Percentiles rank a stretch among this genome's conserved stretches.
phyloP scores from a whole-genome alignment of 345 rosid species.

The Hibiscus trionum region DNA sequence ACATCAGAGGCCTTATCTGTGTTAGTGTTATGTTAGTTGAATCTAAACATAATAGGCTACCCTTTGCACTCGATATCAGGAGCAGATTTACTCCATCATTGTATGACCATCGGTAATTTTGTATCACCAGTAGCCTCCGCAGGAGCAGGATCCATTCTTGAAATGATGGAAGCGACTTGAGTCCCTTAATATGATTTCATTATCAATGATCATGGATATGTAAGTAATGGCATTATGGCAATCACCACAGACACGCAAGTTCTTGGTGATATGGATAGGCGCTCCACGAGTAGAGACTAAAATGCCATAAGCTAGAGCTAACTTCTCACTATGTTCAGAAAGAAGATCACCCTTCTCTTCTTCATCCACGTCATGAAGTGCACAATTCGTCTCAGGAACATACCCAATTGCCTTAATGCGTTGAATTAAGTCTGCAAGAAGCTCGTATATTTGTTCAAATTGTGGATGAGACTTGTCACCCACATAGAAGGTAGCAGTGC shows the following conservation, averaged over 20 bases:
- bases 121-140: constrained; percentile 72
- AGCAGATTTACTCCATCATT: not conserved
- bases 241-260: constrained; percentile 75
- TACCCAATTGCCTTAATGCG: constrained; percentile 68
- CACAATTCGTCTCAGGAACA: constrained; percentile 70
- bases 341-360: constrained; percentile 82
- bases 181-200: constrained; percentile 75
- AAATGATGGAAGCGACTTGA: constrained; percentile 91
- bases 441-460: constrained; percentile 39
- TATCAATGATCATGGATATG: constrained; percentile 55
- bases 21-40: not conserved
- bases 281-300: constrained; percentile 46
- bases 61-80: not conserved
- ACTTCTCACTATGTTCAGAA: constrained; percentile 73
- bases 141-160: constrained; percentile 71
- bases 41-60: not conserved
- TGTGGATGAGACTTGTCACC: constrained; percentile 67
- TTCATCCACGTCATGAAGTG: constrained; percentile 85
- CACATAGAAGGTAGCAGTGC: constrained; percentile 62
- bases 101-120: not conserved
- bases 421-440: constrained; percentile 47
- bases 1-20: not conserved
- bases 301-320: constrained; percentile 76
- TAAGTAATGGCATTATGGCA: constrained; percentile 69
- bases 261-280: constrained; percentile 68